These are phyloP conservation scores for Phalaenopsis equestris DNA, from an alignment of 106 monocot species.

Conservation along the genomic window DNA sequence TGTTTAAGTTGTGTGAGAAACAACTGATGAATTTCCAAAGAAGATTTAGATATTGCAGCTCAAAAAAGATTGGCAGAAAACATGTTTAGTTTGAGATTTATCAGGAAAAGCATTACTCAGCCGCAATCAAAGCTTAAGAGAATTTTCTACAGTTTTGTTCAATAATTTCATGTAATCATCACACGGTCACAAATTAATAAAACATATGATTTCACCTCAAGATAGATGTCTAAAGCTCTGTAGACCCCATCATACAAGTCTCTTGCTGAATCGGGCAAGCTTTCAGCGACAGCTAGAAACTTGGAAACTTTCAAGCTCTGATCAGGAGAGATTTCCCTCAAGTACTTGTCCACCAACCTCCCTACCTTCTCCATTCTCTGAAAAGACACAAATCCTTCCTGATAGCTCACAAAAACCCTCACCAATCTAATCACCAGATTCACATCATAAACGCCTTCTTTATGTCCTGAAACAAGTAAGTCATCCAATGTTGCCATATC, in stretches of 20 bases:
- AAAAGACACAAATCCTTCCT: conserved; percentile 13
- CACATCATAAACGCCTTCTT: conserved; percentile 70
- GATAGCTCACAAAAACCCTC: conserved; percentile 51
- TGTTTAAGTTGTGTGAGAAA: too few relatives aligned
- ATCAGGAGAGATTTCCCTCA: conserved; percentile 86
- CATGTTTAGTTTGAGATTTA: too few relatives aligned
- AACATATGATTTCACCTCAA: conserved; percentile 44
- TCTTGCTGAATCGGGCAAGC: conserved; percentile 76
- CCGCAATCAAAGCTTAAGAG: too few relatives aligned
- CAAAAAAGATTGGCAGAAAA: too few relatives aligned
- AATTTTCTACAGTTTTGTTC: too few relatives aligned
- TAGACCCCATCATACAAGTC: conserved; percentile 87
- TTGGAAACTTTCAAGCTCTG: conserved; percentile 66
- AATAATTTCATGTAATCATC: too few relatives aligned
- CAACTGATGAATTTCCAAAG: too few relatives aligned
- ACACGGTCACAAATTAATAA: too few relatives aligned
- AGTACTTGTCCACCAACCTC: conserved; percentile 69
- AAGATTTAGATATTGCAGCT: too few relatives aligned
- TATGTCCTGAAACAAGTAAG: conserved; percentile 60
- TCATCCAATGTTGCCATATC: conserved; percentile 86
- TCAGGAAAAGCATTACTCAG: too few relatives aligned
- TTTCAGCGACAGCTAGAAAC: conserved; percentile 74
- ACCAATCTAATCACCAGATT: conserved; percentile 74
- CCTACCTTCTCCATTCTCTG: conserved; percentile 83
- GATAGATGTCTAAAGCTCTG: conserved; percentile 86